Evolutionary conservation across 768 basidiomycete genomes (phyloP).

Genomic region (Leucogyrophana mollusca): DNA sequence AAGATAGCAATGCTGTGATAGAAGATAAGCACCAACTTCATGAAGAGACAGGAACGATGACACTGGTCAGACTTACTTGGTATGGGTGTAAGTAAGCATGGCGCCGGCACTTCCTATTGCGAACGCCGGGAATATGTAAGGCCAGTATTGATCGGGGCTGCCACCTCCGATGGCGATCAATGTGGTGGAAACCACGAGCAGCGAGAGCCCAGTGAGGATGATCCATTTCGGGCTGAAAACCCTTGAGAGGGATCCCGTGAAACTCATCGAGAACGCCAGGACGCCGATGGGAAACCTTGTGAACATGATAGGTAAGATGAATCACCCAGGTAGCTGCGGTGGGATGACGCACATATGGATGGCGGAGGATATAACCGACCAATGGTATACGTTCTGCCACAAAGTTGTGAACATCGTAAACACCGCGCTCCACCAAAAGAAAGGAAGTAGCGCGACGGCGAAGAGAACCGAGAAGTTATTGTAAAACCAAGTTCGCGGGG

Average conservation of each 20-base stretch:
- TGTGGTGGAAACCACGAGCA: conserved; percentile 37
- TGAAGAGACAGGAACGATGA: neutral
- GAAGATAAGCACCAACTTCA: neutral
- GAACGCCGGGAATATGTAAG: conserved; percentile 48
- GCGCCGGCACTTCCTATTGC: conserved; percentile 45
- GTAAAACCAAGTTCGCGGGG: conserved; percentile 43
- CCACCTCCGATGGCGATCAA: conserved; percentile 44
- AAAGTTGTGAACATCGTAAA: conserved; percentile 33
- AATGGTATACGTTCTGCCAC: conserved; percentile 43
- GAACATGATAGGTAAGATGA: neutral
- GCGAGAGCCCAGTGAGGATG: conserved; percentile 39
- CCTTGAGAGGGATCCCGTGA: conserved; percentile 38
- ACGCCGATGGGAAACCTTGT: conserved; percentile 42
- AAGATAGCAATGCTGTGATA: conserved; percentile 47
- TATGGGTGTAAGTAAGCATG: conserved; percentile 44
- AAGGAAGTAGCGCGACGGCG: conserved; percentile 36
- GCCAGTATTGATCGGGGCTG: conserved; percentile 43
- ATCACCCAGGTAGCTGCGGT: neutral
- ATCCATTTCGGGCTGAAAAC: conserved; percentile 42
- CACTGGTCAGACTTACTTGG: conserved; percentile 37
- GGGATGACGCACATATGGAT: conserved; percentile 34
- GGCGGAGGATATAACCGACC: conserved; percentile 39
- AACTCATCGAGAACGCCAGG: conserved; percentile 33
- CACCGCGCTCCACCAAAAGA: conserved; percentile 40
- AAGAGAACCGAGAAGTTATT: conserved; percentile 40